Evolutionary conservation across 202 grass and related monocot species (phyloP), one percentile per base, ranked within the genome.

Genomic region (Panicum virgatum): DNA sequence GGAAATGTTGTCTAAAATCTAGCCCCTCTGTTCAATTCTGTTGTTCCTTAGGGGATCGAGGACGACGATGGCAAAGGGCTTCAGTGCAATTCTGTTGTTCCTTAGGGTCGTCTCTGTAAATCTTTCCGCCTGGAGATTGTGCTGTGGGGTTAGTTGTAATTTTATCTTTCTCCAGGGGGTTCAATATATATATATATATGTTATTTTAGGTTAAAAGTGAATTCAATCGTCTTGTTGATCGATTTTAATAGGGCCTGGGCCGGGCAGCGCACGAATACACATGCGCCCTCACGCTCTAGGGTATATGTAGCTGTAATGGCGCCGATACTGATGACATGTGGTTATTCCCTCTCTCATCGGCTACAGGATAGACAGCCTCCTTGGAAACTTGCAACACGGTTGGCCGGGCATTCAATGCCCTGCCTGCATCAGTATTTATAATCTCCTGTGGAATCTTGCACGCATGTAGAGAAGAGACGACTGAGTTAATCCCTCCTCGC

Each of bases 251-350:
- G 7, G 36, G 61, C 8, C 39, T 32, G 38, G 60, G 52, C 23
- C 12, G 50, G 44, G 20, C 67, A 74, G 16, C 68, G 25, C 56
- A 71, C 11, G 6, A 27, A 67, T 14, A 70, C 32, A 40, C 13
- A 19, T 34, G 46, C 66, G 45, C 36, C 42, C 53, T 40, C 37
- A 7, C 30, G 19, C 88, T 91, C 88, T 91, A 89, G 89, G 89
- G 86, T 37, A 66, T 87, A 85, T 82, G 75, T 76, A 87, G 53
- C n/a, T 87, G 83, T 60, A 53, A 48, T 36, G 73, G 80, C 76
- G 59, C 85, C 68, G 65, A 79, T 90, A 77, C 85, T 85, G 85
- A 92, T 79, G 90, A 90, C 85, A 93, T 85, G 57, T 60, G 57
- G 57, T 46, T 26, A 89, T 83, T 91, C 80, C 71, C 83, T 84